These are phyloP conservation scores for Xerocomus brunneocitrinus DNA, from an alignment of 768 basidiomycete genomes.

Conservation along the genomic window DNA sequence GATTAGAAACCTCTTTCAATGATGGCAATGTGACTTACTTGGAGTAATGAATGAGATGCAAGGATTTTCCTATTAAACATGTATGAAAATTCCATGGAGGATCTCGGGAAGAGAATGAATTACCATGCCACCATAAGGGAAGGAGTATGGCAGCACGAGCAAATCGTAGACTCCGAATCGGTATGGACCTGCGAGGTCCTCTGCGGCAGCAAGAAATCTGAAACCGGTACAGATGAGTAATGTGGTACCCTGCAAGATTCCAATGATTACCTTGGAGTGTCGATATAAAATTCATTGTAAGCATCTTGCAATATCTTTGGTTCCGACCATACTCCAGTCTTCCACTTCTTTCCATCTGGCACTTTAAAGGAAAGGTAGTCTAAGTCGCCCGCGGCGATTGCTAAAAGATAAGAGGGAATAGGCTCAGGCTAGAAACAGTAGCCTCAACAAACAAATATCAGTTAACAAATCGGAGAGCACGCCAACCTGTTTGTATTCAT, in stretches of 20 bases:
- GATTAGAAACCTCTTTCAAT: background rate
- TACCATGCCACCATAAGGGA: conserved; percentile 92
- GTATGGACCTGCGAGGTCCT: conserved; percentile 71
- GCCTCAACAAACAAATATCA: background rate
- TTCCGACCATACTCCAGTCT: conserved; percentile 86
- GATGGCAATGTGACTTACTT: conserved; percentile 41
- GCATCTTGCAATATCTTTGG: conserved; percentile 73
- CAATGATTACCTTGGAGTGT: conserved; percentile 60
- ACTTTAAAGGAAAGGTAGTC: conserved; percentile 62
- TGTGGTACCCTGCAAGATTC: too few species aligned
- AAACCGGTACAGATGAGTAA: background rate
- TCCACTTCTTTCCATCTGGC: conserved; percentile 67
- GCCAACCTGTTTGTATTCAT: conserved; percentile 72
- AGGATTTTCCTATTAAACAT: conserved; percentile 68
- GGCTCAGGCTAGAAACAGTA: conserved; percentile 56
- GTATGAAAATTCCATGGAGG: background rate
- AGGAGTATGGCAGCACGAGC: conserved; percentile 83
- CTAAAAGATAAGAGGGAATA: conserved; percentile 90
- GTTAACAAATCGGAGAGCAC: background rate
- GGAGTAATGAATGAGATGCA: conserved; percentile 88
- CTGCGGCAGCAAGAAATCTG: conserved; percentile 71
- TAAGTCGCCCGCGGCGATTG: conserved; percentile 83
- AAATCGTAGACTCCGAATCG: conserved; percentile 86
- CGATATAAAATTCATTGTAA: conserved; percentile 85
- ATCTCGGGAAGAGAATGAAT: background rate